Percentiles rank a stretch among this genome's conserved stretches.
phyloP scores from a whole-genome alignment of 2,329 filamentous ascomycete species.

The Pestalotiopsis sp. region DNA sequence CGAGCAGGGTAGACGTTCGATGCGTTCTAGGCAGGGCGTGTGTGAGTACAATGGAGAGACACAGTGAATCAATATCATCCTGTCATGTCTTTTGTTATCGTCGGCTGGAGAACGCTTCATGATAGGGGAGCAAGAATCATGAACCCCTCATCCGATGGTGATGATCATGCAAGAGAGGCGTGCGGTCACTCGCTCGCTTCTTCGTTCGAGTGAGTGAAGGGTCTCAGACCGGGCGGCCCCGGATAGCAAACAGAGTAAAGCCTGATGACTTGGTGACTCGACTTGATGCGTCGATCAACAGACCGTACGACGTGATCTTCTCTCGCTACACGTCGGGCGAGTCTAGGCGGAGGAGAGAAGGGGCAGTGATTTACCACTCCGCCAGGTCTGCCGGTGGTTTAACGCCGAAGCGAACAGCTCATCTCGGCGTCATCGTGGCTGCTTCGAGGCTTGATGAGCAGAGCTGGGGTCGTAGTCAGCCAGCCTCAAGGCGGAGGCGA shows the following conservation, averaged over 20 bases:
- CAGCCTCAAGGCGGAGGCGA: background rate
- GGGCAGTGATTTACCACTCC: background rate
- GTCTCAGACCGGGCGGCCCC: background rate
- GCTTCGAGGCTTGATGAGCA: background rate
- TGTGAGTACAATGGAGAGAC: too few relatives aligned
- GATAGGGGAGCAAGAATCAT: too few relatives aligned
- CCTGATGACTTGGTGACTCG: background rate
- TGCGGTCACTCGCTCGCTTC: background rate
- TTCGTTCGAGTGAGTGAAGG: background rate
- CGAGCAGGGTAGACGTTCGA: too few relatives aligned
- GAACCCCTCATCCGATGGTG: background rate
- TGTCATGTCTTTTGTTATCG: too few relatives aligned
- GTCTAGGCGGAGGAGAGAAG: background rate
- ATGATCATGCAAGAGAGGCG: background rate
- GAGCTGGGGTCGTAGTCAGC: background rate
- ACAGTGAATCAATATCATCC: too few relatives aligned
- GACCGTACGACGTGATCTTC: background rate
- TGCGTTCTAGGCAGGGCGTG: too few relatives aligned
- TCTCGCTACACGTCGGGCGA: background rate
- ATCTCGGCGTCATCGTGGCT: background rate
- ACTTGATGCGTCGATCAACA: background rate
- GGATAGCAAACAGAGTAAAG: background rate
- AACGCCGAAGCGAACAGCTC: background rate
- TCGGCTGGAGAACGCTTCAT: too few relatives aligned
- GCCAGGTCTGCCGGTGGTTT: background rate